Evolutionary conservation across 495 filamentous ascomycete species (phyloP), one percentile per base, ranked within the genome.

Genomic region (Antarctomyces pellizariae): DNA sequence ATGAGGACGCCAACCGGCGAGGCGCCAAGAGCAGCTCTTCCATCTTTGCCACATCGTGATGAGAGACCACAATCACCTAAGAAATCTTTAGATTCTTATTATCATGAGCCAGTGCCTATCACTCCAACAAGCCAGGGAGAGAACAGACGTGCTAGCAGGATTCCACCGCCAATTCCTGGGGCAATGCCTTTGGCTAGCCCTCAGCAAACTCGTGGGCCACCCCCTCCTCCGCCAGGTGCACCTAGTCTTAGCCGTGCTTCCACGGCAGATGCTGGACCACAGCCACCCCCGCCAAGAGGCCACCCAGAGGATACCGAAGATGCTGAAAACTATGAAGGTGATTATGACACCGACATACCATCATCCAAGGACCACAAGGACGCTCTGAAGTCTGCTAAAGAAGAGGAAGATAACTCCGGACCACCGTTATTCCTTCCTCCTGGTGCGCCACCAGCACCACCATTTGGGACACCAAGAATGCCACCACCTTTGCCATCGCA

Each of bases 261-360:
- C 2, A 74, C 73, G 12, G 54, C 56, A 21, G 63, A 79, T 33
- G 53, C 49, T 28, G 48, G 57, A 43, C 40, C 27, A 36, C 36
- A 27, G 36, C 39, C 24, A 37, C 45, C 46, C 9, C 37, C 53
- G 13, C 30, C 44, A 41, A 35, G 37, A 4, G 45, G 50, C 29
- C 47, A 47, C 13, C 50, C 57, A 20, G 62, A 67, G 16, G 73
- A 77, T 21, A 74, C 62, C 10, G 77, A 83, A 22, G 64, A 58
- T 38, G 82, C 86, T 42, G 90, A 77, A 2, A 86, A 93, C 46
- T 95, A 95, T 43, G 86, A 97, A 46, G 86, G 83, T 11, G 86
- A 95, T 43, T 95, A 97, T 45, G 86, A 95, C 38, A 97, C 86
- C 20, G 86, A 95, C 46, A 93, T 97, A 37, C 83, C 75, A 1